A percentile compares a stretch with the other conserved stretches of the same genome.
These are phyloP conservation scores for Trichoderma gamsii DNA, from an alignment of 495 filamentous ascomycete genomes.

Conservation along the genomic window DNA sequence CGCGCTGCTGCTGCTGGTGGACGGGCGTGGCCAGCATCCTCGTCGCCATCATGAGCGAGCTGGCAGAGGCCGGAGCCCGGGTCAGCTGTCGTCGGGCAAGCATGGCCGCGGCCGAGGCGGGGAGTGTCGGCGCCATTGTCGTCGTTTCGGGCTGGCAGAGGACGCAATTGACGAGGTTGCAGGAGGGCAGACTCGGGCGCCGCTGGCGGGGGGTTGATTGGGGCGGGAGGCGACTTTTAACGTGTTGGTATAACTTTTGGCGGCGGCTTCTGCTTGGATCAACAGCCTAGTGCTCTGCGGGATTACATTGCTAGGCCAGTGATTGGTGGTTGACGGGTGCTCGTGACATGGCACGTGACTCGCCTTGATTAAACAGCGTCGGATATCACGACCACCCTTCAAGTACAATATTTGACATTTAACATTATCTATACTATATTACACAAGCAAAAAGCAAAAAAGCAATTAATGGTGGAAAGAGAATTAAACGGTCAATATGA, in stretches of 20 bases:
- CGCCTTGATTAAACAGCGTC: not conserved
- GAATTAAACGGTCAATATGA: not conserved
- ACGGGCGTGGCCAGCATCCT: constrained; percentile 38
- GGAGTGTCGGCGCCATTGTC: constrained; percentile 14
- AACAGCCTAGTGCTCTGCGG: constrained; percentile 12
- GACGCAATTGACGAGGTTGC: constrained; percentile 13
- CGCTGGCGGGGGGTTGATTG: not conserved
- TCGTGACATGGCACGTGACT: constrained; percentile 20
- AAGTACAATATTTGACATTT: no score
- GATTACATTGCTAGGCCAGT: constrained; percentile 31
- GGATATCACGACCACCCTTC: no score
- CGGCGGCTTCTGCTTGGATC: constrained; percentile 1
- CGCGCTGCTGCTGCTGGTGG: constrained; percentile 4
- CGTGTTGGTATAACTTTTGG: constrained; percentile 15
- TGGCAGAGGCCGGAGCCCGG: constrained; percentile 11
- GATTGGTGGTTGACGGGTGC: constrained; percentile 24
- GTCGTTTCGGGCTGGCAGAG: not conserved
- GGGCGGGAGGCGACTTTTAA: constrained; percentile 11
- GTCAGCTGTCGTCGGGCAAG: constrained; percentile 13
- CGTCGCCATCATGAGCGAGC: constrained; percentile 24
- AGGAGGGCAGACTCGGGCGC: not conserved
- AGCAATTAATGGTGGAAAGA: not conserved
- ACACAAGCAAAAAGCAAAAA: not conserved
- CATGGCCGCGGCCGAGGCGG: constrained; percentile 14
- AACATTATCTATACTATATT: no score